Conservation (phyloP, 192 early-diverging fungal genomes). For the Coemansia sp. region DNA sequence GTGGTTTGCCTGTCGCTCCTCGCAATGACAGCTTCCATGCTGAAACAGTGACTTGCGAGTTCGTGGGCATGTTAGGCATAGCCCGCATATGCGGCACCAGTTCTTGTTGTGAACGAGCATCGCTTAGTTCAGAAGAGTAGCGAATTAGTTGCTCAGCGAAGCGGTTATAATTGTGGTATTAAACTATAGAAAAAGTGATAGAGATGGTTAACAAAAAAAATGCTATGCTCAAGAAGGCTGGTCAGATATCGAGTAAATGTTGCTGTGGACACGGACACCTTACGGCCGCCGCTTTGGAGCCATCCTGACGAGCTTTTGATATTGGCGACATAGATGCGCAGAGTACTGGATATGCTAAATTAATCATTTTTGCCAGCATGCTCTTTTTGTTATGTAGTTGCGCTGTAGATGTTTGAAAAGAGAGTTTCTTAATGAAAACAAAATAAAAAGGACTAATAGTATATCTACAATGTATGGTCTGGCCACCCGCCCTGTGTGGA, state of each 20-base stretch:
- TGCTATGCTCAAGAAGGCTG: not conserved
- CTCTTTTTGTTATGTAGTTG: not conserved
- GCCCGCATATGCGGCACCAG: constrained; percentile 54
- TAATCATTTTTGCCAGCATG: not conserved
- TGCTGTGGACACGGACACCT: not conserved
- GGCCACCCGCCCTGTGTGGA: not conserved
- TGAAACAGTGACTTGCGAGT: constrained; percentile 37
- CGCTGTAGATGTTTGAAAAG: too few species aligned
- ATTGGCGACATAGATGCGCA: not conserved
- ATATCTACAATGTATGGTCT: not conserved
- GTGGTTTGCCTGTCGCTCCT: constrained; percentile 41
- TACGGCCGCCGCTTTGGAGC: not conserved
- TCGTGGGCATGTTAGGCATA: constrained; percentile 50
- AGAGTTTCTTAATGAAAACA: not conserved
- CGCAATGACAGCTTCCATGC: constrained; percentile 35
- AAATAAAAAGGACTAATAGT: not conserved
- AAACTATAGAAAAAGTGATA: not conserved
- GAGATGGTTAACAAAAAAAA: not conserved
- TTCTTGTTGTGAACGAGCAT: constrained; percentile 55
- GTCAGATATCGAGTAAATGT: not conserved
- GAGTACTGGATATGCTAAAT: not conserved
- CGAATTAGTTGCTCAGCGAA: not conserved
- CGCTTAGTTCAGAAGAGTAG: not conserved
- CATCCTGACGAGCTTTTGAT: not conserved
- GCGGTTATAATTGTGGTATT: not conserved